Evolutionary conservation across 2,329 filamentous ascomycete species (phyloP).

Genomic region (Nemania diffusa): DNA sequence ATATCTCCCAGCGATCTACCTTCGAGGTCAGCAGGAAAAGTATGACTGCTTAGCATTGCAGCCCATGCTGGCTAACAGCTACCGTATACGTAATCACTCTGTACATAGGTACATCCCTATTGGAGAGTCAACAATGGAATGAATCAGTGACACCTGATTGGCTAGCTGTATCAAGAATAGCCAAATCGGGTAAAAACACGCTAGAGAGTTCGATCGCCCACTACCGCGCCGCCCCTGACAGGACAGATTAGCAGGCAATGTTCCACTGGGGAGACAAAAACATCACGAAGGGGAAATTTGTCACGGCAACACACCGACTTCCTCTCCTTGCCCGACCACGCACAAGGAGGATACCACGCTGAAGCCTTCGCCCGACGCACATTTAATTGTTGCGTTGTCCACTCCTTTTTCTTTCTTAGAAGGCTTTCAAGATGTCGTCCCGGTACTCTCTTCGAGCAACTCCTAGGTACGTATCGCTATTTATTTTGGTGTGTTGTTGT

Average conservation of each 20-base stretch:
- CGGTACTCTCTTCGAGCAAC: conserved; percentile 40
- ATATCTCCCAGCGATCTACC: neutral
- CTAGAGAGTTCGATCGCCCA: conserved; percentile 11
- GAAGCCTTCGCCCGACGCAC: conserved; percentile 37
- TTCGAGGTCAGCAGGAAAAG: no score
- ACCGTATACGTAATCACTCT: no score
- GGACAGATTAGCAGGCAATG: conserved; percentile 3
- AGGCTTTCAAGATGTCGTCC: conserved; percentile 36
- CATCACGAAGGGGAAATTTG: conserved; percentile 32
- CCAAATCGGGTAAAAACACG: conserved; percentile 24
- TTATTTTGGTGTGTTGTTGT: conserved; percentile 12
- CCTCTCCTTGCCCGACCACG: conserved; percentile 22
- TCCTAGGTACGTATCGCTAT: conserved; percentile 35
- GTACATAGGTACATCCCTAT: neutral
- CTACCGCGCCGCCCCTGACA: conserved; percentile 26
- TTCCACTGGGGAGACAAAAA: conserved; percentile 22
- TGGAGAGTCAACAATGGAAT: neutral
- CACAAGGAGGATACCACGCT: conserved; percentile 8
- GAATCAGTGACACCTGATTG: conserved; percentile 18
- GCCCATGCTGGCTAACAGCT: no score
- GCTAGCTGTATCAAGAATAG: conserved; percentile 1
- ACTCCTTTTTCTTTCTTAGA: conserved; percentile 35
- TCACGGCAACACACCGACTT: conserved; percentile 29
- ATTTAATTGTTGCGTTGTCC: conserved; percentile 44
- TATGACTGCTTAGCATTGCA: no score